Percentiles rank a stretch among this genome's conserved stretches.
These are phyloP conservation scores for Debaryomyces prosopidis DNA, from an alignment of 805 yeast species.

Conservation along the genomic window DNA sequence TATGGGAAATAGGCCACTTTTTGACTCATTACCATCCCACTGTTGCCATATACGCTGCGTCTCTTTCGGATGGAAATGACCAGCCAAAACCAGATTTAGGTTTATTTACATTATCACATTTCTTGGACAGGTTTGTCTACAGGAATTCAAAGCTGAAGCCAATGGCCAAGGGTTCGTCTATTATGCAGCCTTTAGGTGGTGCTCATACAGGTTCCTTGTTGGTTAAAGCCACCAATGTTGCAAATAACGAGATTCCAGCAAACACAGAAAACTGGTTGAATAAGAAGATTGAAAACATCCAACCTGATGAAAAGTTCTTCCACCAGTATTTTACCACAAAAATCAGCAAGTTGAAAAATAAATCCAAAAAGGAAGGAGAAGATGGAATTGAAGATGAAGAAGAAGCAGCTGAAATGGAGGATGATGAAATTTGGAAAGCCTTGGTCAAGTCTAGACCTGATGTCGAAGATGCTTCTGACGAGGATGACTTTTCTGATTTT, in stretches of 20 bases:
- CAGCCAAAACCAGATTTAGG: conserved; percentile 85
- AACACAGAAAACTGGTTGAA: conserved; percentile 84
- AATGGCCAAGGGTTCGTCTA: conserved; percentile 78
- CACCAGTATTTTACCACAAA: conserved; percentile 77
- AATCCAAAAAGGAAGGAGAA: conserved; percentile 25
- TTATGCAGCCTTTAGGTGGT: conserved; percentile 97
- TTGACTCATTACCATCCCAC: conserved; percentile 90
- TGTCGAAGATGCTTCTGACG: conserved; percentile 50
- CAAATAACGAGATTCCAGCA: conserved; percentile 59
- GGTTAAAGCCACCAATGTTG: conserved; percentile 58
- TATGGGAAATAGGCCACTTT: conserved; percentile 85
- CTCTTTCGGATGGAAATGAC: conserved; percentile 51
- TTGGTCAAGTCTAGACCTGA: conserved; percentile 74
- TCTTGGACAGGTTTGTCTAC: conserved; percentile 93
- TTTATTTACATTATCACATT: conserved; percentile 81
- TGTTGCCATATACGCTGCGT: conserved; percentile 73
- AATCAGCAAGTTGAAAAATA: conserved; percentile 36
- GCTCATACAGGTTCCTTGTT: conserved; percentile 68
- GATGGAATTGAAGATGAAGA: conserved; percentile 26
- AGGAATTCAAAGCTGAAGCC: conserved; percentile 84
- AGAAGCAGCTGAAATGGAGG: conserved; percentile 51
- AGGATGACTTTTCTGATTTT: conserved; percentile 27
- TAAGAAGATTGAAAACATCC: conserved; percentile 61
- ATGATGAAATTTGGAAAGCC: conserved; percentile 81
- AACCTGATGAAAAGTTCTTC: conserved; percentile 87